These are phyloP conservation scores for Tubosaeta brunneosetosa DNA, from an alignment of 768 basidiomycete genomes.

Conservation along the genomic window DNA sequence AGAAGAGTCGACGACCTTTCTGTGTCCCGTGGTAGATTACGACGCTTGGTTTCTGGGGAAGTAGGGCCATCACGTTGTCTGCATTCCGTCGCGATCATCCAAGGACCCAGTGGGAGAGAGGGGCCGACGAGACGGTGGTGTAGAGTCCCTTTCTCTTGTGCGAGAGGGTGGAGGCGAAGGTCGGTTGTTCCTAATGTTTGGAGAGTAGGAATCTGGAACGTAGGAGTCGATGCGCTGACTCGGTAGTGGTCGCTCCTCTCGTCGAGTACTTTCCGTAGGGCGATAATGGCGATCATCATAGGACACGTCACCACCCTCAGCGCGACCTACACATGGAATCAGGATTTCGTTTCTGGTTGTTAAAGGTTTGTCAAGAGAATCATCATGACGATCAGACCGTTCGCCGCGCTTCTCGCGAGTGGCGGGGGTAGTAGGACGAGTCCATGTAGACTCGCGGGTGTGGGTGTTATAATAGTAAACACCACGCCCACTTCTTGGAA, in stretches of 20 bases:
- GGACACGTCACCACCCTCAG: constrained; percentile 36
- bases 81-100: constrained; percentile 24
- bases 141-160: constrained; percentile 21
- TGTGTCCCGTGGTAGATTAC: constrained; percentile 25
- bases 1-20: constrained; percentile 35
- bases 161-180: constrained; percentile 22
- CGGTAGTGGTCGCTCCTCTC: constrained; percentile 26
- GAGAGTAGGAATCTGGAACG: constrained; percentile 25
- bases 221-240: constrained; percentile 25
- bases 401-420: constrained; percentile 23
- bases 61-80: constrained; percentile 24
- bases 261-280: constrained; percentile 35
- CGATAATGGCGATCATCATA: constrained; percentile 66
- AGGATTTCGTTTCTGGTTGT: constrained; percentile 21
- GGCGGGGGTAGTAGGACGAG: constrained; percentile 38
- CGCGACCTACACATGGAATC: constrained; percentile 26
- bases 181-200: constrained; percentile 20
- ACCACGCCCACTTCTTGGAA: constrained; percentile 45
- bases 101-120: constrained; percentile 17
- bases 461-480: constrained; percentile 56
- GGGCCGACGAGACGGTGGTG: constrained; percentile 19
- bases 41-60: constrained; percentile 17
- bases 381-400: constrained; percentile 24
- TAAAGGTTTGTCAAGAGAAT: constrained; percentile 23
- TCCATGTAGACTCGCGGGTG: constrained; percentile 58